Evolutionary conservation across 2,329 filamentous ascomycete species (phyloP).

Genomic region (Pyrenophora tritici-repentis): DNA sequence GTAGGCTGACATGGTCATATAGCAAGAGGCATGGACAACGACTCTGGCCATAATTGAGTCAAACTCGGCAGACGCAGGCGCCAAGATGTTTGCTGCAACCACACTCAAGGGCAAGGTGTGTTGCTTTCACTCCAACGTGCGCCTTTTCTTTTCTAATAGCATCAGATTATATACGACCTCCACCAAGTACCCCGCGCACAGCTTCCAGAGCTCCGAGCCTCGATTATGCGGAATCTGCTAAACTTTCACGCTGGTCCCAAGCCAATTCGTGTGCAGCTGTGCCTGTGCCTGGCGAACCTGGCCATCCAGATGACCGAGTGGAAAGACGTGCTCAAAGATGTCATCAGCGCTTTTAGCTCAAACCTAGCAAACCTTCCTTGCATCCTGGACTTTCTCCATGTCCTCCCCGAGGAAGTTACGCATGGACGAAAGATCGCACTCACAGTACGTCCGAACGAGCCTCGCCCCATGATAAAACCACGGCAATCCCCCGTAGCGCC

Average conservation of each 20-base stretch:
- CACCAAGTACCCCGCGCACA: constrained; percentile 81
- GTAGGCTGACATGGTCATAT: constrained; percentile 50
- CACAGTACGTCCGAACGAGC: constrained; percentile 81
- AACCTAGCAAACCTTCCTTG: constrained; percentile 80
- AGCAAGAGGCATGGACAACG: constrained; percentile 90
- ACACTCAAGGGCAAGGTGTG: constrained; percentile 96
- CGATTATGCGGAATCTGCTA: constrained; percentile 80
- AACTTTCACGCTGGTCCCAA: constrained; percentile 81
- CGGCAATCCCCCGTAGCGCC: constrained; percentile 44
- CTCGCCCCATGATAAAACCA: constrained; percentile 44
- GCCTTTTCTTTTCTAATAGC: constrained; percentile 23
- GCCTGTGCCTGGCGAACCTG: constrained; percentile 90
- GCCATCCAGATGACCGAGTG: constrained; percentile 95
- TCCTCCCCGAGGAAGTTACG: constrained; percentile 97
- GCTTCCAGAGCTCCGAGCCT: constrained; percentile 77
- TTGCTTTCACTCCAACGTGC: background rate
- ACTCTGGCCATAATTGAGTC: constrained; percentile 87
- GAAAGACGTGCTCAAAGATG: constrained; percentile 86
- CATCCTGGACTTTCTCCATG: constrained; percentile 93
- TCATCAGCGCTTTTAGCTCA: constrained; percentile 77
- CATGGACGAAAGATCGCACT: constrained; percentile 99
- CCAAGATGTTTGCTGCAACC: constrained; percentile 93
- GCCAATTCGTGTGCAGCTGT: constrained; percentile 80
- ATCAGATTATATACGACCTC: constrained; percentile 93
- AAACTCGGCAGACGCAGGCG: constrained; percentile 73